These are phyloP conservation scores for Talaromyces sp. DNA, from an alignment of 2,329 filamentous ascomycete genomes.

Conservation along the genomic window DNA sequence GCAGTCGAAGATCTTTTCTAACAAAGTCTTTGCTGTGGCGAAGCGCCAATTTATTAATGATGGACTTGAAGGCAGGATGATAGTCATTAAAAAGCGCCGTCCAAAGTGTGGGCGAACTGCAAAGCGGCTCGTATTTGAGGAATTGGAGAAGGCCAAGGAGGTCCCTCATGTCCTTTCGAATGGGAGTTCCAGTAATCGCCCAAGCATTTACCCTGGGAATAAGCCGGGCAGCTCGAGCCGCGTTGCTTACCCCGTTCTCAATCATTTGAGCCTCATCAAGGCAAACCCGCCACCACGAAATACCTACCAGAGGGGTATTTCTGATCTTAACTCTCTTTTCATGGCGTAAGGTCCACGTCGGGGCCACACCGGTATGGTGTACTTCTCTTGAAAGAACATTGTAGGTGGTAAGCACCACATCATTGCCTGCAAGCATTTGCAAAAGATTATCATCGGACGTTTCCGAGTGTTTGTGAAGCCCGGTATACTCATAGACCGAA, in stretches of 20 bases:
- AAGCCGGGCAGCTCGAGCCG: conserved; percentile 71
- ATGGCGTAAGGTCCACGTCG: conserved; percentile 63
- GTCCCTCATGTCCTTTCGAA: conserved; percentile 74
- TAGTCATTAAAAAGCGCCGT: conserved; percentile 57
- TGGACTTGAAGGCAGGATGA: conserved; percentile 58
- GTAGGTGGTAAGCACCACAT: conserved; percentile 61
- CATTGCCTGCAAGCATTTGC: conserved; percentile 42
- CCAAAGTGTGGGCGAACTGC: conserved; percentile 61
- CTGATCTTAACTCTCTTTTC: conserved; percentile 61
- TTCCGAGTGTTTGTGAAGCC: conserved; percentile 39
- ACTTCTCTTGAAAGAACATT: conserved; percentile 73
- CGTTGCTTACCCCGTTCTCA: conserved; percentile 78
- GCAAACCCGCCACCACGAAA: conserved; percentile 82
- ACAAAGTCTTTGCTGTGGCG: conserved; percentile 82
- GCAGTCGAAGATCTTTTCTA: conserved; percentile 71
- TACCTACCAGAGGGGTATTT: conserved; percentile 70
- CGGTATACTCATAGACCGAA: conserved; percentile 53
- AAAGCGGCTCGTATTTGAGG: conserved; percentile 72
- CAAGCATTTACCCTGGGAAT: conserved; percentile 84
- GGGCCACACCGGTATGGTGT: conserved; percentile 66
- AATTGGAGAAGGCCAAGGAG: conserved; percentile 78
- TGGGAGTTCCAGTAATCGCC: conserved; percentile 87
- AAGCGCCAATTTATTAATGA: conserved; percentile 70
- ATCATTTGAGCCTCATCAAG: conserved; percentile 78
- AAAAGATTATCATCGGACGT: conserved; percentile 38